These are phyloP conservation scores for Raphanus sativus DNA, from an alignment of 345 rosid species.

Conservation along the genomic window DNA sequence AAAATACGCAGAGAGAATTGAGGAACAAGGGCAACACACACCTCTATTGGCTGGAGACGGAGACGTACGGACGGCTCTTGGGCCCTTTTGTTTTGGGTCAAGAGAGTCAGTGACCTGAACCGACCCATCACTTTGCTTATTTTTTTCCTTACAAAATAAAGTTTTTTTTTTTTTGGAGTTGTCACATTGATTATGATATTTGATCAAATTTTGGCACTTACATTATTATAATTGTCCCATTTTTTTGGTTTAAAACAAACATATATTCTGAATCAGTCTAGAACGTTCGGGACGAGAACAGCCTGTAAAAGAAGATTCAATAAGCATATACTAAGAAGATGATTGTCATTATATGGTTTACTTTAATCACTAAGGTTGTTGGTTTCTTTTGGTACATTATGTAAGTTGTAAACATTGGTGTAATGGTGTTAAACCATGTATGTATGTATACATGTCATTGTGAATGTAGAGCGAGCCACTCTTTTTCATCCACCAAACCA, in stretches of 20 bases:
- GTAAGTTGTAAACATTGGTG: no score
- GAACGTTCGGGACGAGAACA: neutral
- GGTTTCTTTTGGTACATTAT: no score
- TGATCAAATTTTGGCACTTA: slow-evolving; percentile 5
- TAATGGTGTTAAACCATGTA: no score
- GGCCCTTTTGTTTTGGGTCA: slow-evolving; percentile 28
- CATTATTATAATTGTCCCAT: neutral
- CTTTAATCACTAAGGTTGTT: no score
- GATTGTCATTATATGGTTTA: no score
- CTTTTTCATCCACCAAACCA: neutral
- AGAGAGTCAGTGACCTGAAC: slow-evolving; percentile 20
- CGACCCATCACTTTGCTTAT: slow-evolving; percentile 8
- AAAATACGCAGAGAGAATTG: neutral
- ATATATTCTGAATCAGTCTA: neutral
- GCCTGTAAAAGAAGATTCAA: neutral
- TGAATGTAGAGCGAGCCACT: neutral
- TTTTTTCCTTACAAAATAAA: neutral
- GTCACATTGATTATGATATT: slow-evolving; percentile 23
- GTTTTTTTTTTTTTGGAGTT: neutral
- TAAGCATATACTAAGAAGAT: neutral
- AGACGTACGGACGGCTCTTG: slow-evolving; percentile 32
- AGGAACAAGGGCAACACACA: neutral
- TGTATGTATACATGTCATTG: neutral
- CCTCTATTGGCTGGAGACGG: slow-evolving; percentile 28
- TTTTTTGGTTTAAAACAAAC: neutral